phyloP scores from a whole-genome alignment of 208 protist genomes.

The Zelonia costaricensis region DNA sequence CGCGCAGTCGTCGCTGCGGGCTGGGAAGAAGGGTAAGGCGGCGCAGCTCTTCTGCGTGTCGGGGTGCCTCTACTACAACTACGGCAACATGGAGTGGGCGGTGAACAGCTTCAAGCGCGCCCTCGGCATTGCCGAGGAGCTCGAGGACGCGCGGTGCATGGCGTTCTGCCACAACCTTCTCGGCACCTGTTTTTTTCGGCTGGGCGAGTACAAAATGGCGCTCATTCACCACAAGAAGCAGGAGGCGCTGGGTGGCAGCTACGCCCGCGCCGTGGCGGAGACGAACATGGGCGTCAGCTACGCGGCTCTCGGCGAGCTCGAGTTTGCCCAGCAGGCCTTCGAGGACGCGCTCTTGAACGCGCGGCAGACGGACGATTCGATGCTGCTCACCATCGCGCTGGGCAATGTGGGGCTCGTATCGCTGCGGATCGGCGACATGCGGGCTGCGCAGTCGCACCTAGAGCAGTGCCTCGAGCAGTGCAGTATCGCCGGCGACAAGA shows the following conservation, averaged over 20 bases:
- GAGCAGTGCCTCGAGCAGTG: constrained; percentile 87
- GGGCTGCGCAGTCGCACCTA: constrained; percentile 66
- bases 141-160: constrained; percentile 53
- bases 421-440: constrained; percentile 82
- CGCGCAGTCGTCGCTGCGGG: constrained; percentile 58
- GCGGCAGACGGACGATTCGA: constrained; percentile 45
- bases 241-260: constrained; percentile 75
- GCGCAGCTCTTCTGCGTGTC: constrained; percentile 54
- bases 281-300: constrained; percentile 91
- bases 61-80: constrained; percentile 84
- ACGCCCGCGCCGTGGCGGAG: constrained; percentile 75
- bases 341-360: constrained; percentile 74
- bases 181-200: constrained; percentile 74
- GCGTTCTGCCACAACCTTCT: constrained; percentile 87
- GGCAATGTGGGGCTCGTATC: constrained; percentile 81
- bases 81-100: constrained; percentile 75
- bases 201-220: constrained; percentile 73
- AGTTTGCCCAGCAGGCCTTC: constrained; percentile 79
- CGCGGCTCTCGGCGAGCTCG: constrained; percentile 71
- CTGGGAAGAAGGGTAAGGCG: constrained; percentile 48
- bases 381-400: constrained; percentile 82
- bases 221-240: constrained; percentile 87
- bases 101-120: constrained; percentile 53
- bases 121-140: constrained; percentile 51
- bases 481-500: constrained; percentile 79